Evolutionary conservation across 164 flowering plant genomes (phyloP).

Genomic region (Nymphaea colorata): DNA sequence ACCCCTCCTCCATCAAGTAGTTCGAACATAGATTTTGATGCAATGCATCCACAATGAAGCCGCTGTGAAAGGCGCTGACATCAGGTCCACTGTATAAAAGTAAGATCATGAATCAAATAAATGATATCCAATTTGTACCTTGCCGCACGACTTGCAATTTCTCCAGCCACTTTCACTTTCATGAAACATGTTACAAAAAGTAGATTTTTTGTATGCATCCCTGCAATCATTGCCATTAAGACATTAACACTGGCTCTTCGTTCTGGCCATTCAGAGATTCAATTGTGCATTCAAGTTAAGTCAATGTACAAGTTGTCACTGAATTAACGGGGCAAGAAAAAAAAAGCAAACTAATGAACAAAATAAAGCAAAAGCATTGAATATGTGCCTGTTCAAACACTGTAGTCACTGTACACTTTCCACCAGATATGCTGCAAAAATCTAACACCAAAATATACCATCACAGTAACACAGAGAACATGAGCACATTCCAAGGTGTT

Average conservation of each 20-base stretch:
- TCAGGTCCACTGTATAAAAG: neutral
- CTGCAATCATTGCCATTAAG: neutral
- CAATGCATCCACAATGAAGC: slow-evolving; percentile 93
- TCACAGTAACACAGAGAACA: no score
- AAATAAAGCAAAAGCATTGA: no score
- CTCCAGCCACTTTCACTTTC: neutral
- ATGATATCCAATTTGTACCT: neutral
- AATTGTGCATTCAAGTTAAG: neutral
- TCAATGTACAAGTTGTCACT: no score
- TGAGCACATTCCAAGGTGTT: no score
- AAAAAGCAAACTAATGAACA: no score
- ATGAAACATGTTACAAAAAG: neutral
- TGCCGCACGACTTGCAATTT: neutral
- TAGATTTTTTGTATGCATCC: neutral
- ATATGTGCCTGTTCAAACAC: no score
- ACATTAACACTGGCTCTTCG: neutral
- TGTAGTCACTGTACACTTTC: no score
- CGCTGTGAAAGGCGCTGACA: slow-evolving; percentile 30
- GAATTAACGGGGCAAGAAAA: no score
- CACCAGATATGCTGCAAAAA: no score
- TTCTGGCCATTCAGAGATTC: neutral
- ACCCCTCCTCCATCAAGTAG: slow-evolving; percentile 74
- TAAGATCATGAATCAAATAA: no score
- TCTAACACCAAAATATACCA: no score
- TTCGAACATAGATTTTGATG: slow-evolving; percentile 43